Evolutionary conservation across 192 early-diverging fungal species (phyloP).

Genomic region (Coemansia sp.): DNA sequence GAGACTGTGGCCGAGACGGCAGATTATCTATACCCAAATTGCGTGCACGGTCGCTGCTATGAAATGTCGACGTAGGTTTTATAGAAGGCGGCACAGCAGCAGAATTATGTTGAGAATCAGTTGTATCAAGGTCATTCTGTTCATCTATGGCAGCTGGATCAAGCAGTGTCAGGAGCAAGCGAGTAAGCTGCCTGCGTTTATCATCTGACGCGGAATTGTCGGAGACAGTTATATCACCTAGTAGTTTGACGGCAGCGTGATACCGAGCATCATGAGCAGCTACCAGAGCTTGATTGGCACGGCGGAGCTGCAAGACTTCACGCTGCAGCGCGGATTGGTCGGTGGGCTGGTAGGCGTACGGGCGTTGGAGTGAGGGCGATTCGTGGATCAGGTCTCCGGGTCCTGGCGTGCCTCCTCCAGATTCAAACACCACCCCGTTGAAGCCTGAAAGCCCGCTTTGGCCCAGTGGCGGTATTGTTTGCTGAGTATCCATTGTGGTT

Average conservation of each 20-base stretch:
- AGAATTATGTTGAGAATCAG: not conserved
- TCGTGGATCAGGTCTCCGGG: constrained; percentile 7
- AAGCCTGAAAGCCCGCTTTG: constrained; percentile 30
- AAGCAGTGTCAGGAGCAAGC: constrained; percentile 28
- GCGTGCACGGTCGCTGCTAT: not conserved
- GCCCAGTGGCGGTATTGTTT: constrained; percentile 8
- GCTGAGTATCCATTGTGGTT: constrained; percentile 9
- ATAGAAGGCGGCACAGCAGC: not conserved
- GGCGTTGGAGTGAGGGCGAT: constrained; percentile 5
- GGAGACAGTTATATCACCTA: constrained; percentile 14
- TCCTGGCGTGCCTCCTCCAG: constrained; percentile 5
- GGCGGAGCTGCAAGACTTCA: constrained; percentile 28
- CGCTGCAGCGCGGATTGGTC: constrained; percentile 11
- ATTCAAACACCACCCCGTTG: constrained; percentile 42
- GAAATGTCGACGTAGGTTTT: not conserved
- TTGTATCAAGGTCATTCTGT: not conserved
- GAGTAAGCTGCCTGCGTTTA: constrained; percentile 22
- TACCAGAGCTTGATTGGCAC: constrained; percentile 22
- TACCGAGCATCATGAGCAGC: constrained; percentile 21
- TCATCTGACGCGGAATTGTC: constrained; percentile 1
- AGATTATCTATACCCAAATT: not conserved
- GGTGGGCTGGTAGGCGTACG: not conserved
- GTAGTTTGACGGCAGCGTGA: constrained; percentile 22
- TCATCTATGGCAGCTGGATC: constrained; percentile 13
- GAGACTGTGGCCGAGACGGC: constrained; percentile 3